Percentiles rank a stretch among this genome's conserved stretches.
phyloP scores from a whole-genome alignment of 2,329 filamentous ascomycete genomes.

The Colletotrichum chlorophyti region DNA sequence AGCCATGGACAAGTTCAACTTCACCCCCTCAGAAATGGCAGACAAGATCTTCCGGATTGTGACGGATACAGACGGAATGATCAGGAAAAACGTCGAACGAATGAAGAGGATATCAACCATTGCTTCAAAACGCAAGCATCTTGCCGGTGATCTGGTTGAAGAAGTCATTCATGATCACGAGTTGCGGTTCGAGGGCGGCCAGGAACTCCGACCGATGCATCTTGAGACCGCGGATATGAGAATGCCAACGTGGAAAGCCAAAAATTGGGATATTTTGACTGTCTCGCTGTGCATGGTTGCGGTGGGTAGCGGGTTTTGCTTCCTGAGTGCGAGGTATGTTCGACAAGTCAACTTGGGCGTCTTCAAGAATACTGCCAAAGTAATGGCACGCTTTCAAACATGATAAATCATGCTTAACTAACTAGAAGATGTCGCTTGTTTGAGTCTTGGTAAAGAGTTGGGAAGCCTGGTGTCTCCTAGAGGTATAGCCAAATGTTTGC shows the following conservation, averaged over 20 bases:
- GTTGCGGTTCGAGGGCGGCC: constrained; percentile 39
- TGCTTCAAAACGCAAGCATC: constrained; percentile 43
- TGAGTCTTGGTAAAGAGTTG: too few species aligned
- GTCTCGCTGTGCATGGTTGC: background rate
- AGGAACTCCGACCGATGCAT: constrained; percentile 44
- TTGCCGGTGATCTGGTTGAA: constrained; percentile 48
- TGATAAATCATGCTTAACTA: too few species aligned
- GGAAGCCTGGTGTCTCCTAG: too few species aligned
- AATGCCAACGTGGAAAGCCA: constrained; percentile 36
- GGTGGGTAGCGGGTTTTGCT: background rate
- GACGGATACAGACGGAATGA: constrained; percentile 37
- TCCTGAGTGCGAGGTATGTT: background rate
- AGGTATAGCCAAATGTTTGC: too few species aligned
- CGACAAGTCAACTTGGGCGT: background rate
- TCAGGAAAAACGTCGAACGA: constrained; percentile 41
- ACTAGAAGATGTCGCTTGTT: too few species aligned
- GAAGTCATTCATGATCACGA: constrained; percentile 46
- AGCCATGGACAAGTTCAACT: constrained; percentile 43
- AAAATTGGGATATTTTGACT: constrained; percentile 16
- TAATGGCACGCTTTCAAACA: too few species aligned
- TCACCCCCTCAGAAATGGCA: constrained; percentile 40
- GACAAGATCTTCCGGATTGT: constrained; percentile 36
- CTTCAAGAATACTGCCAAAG: background rate
- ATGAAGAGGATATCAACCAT: constrained; percentile 46
- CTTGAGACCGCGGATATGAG: constrained; percentile 50